phyloP scores from a whole-genome alignment of 495 filamentous ascomycete genomes.

The Podospora comata region DNA sequence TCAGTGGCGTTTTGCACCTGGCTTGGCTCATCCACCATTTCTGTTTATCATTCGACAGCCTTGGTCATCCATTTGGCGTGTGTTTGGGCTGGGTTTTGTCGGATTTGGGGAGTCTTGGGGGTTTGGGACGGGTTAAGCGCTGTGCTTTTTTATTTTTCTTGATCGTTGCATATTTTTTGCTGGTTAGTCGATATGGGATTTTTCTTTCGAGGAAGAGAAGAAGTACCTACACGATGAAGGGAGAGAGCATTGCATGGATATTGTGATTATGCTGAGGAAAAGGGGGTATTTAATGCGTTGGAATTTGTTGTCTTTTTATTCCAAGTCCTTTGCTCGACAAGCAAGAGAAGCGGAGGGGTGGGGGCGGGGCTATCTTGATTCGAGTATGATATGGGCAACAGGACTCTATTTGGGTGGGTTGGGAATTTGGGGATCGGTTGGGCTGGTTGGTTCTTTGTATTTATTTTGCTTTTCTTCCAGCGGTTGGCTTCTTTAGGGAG shows the following conservation, averaged over 20 bases:
- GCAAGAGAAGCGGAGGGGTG: background rate
- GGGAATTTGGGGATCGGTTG: background rate
- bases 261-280: background rate
- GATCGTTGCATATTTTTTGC: too few relatives aligned
- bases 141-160: too few relatives aligned
- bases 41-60: too few relatives aligned
- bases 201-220: background rate
- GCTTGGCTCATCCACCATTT: too few relatives aligned
- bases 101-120: too few relatives aligned
- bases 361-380: background rate
- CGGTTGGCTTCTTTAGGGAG: background rate
- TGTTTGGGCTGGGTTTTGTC: too few relatives aligned
- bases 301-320: background rate
- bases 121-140: too few relatives aligned
- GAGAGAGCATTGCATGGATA: background rate
- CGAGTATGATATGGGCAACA: background rate
- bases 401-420: background rate
- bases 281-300: background rate
- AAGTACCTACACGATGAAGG: background rate
- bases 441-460: constrained; percentile 1
- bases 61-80: too few relatives aligned
- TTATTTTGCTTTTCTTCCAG: background rate
- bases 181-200: too few relatives aligned
- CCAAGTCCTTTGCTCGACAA: background rate
- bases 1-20: too few relatives aligned